Conservation (phyloP, 2,329 filamentous ascomycete species). For the Apiospora sp. region DNA sequence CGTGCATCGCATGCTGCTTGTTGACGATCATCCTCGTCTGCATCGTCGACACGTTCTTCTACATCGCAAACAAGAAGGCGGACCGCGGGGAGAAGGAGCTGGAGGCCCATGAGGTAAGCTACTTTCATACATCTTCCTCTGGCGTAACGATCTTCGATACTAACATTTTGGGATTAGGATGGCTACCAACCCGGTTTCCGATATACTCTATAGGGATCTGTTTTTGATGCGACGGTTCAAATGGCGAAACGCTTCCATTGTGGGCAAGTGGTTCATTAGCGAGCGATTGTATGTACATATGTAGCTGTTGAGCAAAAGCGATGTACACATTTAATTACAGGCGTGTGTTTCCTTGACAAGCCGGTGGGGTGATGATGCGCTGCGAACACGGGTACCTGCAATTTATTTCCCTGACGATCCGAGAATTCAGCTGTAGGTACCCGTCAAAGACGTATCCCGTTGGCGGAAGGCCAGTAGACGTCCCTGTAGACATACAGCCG, state of each 20-base stretch:
- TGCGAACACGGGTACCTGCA: background rate
- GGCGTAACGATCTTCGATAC: constrained; percentile 24
- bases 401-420: background rate
- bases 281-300: background rate
- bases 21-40: constrained; percentile 56
- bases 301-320: background rate
- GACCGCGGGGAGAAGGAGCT: constrained; percentile 61
- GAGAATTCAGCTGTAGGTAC: background rate
- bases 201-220: constrained; percentile 25
- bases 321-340: background rate
- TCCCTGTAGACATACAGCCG: background rate
- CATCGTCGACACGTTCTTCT: constrained; percentile 51
- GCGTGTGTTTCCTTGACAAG: background rate
- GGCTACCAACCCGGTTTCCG: constrained; percentile 27
- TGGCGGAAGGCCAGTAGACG: background rate
- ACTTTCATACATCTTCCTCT: background rate
- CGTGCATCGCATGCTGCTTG: constrained; percentile 60
- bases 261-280: background rate
- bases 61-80: constrained; percentile 55
- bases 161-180: constrained; percentile 9
- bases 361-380: background rate
- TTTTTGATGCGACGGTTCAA: background rate
- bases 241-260: background rate
- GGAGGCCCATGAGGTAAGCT: constrained; percentile 57
- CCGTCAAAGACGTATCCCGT: background rate